Conservation (phyloP, 345 rosid species). For the Arabidopsis thaliana region DNA sequence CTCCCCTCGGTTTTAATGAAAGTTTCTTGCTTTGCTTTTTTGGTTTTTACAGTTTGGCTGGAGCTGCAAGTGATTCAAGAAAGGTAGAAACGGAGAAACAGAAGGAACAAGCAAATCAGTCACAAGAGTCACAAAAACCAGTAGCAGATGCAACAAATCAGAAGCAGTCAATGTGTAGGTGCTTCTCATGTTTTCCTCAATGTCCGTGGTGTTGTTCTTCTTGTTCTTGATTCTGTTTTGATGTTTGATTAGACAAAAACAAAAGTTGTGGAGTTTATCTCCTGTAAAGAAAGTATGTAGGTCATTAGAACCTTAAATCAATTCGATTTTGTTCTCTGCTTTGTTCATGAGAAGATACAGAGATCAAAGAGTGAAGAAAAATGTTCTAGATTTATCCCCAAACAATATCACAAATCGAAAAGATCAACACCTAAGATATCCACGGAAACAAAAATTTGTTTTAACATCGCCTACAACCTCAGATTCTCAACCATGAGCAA, state of each 20-base stretch:
- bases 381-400: neutral
- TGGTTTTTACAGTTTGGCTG: conserved; percentile 48
- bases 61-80: conserved; percentile 29
- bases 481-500: conserved; percentile 21
- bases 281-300: conserved; percentile 20
- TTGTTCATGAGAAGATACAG: neutral
- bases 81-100: conserved; percentile 37
- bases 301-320: conserved; percentile 2
- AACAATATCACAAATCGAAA: neutral
- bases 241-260: neutral
- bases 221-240: conserved; percentile 24
- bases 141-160: conserved; percentile 21
- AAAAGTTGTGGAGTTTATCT: neutral
- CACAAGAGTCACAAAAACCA: conserved; percentile 20
- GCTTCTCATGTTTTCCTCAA: conserved; percentile 47
- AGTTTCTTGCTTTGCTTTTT: neutral
- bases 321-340: conserved; percentile 1
- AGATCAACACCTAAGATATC: neutral
- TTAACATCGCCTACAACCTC: neutral
- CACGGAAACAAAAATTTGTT: neutral
- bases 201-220: conserved; percentile 42
- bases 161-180: conserved; percentile 34
- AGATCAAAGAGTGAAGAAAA: conserved; percentile 10
- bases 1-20: neutral
- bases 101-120: conserved; percentile 34